Evolutionary conservation across 75 land plant species (phyloP).

Genomic region (Selaginella tamariscina): DNA sequence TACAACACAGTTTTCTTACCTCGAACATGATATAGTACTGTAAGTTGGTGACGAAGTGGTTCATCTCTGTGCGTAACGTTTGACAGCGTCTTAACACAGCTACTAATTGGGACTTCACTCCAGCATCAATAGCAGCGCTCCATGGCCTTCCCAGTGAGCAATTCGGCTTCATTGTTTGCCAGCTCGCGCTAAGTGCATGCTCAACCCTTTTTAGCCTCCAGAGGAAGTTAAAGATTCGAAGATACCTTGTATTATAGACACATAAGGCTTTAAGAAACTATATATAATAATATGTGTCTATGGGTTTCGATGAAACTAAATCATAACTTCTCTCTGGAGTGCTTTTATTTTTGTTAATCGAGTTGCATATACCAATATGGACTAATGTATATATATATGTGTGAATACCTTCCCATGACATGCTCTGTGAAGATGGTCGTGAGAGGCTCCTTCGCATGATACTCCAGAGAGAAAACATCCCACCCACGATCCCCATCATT

Average conservation of each 20-base stretch:
- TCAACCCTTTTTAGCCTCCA: conserved; percentile 98
- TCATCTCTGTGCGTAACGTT: conserved; percentile 95
- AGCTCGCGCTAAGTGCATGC: conserved; percentile 82
- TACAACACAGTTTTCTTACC: no score
- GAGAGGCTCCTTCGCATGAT: conserved; percentile 76
- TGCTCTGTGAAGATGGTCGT: conserved; percentile 88
- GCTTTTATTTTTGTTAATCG: no score
- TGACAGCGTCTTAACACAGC: conserved; percentile 71
- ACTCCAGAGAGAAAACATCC: conserved; percentile 98
- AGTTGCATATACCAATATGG: no score
- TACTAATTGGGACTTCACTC: conserved; percentile 49
- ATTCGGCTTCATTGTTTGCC: conserved; percentile 98
- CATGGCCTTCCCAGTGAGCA: conserved; percentile 55
- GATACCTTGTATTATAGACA: no score
- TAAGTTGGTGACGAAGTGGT: conserved; percentile 90
- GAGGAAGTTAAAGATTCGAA: conserved; percentile 81
- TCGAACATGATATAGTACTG: conserved; percentile 99
- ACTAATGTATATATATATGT: no score
- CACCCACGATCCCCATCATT: conserved; percentile 88
- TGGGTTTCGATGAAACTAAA: no score
- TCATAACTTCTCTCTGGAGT: no score
- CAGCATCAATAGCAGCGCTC: conserved; percentile 30
- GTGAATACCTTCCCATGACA: conserved; percentile 76
- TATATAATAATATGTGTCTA: no score
- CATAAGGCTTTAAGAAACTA: no score